Percentiles rank a stretch among this genome's conserved stretches.
phyloP scores from a whole-genome alignment of 2,329 filamentous ascomycete genomes.

The Ophiostoma quercus region DNA sequence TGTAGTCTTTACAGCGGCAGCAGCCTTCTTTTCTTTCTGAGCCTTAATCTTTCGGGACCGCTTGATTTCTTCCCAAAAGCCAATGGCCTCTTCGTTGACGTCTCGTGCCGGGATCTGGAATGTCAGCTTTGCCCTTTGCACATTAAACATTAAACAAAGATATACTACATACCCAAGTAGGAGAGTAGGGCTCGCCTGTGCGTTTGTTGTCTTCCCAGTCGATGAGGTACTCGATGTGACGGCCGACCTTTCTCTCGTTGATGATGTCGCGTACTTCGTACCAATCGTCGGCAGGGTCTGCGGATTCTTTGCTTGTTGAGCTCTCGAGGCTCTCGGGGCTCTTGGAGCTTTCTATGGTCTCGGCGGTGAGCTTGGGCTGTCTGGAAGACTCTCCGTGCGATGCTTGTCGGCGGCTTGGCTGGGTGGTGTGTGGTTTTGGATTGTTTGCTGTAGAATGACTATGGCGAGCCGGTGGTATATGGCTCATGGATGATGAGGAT shows the following conservation, averaged over 20 bases:
- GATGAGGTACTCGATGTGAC: constrained; percentile 43
- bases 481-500: not conserved
- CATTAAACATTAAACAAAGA: too few species aligned
- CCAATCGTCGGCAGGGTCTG: constrained; percentile 24
- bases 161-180: constrained; percentile 46
- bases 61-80: constrained; percentile 31
- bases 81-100: constrained; percentile 31
- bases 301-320: not conserved
- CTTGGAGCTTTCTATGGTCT: not conserved
- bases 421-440: not conserved
- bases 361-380: not conserved
- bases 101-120: constrained; percentile 25
- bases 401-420: not conserved
- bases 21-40: not conserved
- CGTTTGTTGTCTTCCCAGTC: constrained; percentile 52
- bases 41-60: not conserved
- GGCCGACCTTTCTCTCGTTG: constrained; percentile 34
- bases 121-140: not conserved
- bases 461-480: not conserved
- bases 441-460: not conserved
- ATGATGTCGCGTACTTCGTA: constrained; percentile 37
- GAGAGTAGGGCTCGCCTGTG: constrained; percentile 44
- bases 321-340: not conserved
- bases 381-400: not conserved
- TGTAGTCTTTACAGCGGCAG: not conserved